Base-by-base conservation (phyloP, 2,329 filamentous ascomycete genomes). In the Aspergillus udagawae region DNA sequence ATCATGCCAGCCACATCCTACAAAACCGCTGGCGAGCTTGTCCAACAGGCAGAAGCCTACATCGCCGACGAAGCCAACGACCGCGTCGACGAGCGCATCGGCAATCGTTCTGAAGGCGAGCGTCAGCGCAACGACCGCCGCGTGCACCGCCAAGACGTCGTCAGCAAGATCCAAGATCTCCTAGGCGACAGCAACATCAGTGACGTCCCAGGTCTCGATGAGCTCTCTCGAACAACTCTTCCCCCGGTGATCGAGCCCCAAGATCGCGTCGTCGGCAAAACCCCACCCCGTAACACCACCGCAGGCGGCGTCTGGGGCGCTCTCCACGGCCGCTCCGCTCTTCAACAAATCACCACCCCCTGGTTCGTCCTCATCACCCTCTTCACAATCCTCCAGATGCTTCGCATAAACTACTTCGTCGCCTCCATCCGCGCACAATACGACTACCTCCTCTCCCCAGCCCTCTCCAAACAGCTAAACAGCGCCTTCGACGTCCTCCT, bases 381-480 rank as follows among this genome's bases (percentile, higher is more conserved):
- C 21, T 93, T 96, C 71, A 96, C 91, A 28, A 81, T 89, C 32
- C 75, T 90, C 42, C 87, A 89, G 71, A 90, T 89, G 86, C 87
- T 86, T 2, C 83, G 88, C 29, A 95, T 96, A 81, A 96, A 96
- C 76, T 96, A 92, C 78, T 95, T 96, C 70, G 90, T 96, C 53
- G 91, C 92, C 3, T 95, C 92, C 2, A 87, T 96, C 61, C 83
- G 89, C 1, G 82, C 87, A 1, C 92, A 97, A 72, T 96, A 96
- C 75, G 83, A 86, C 48, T 87, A 86, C 65, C 82, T 97, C 8
- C 83, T 96, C 17, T 85, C 85, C 10, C 78, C 80, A 58, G 72
- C 77, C 1, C 79, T 82, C 56, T 90, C 91, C 0, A 80, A 86
- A 8, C 76, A 82, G 55, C 81, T 96, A 69, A 96, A 96, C 76